These are phyloP conservation scores for Aspergillus thermomutatus DNA, from an alignment of 2,329 filamentous ascomycete species.

Conservation along the genomic window DNA sequence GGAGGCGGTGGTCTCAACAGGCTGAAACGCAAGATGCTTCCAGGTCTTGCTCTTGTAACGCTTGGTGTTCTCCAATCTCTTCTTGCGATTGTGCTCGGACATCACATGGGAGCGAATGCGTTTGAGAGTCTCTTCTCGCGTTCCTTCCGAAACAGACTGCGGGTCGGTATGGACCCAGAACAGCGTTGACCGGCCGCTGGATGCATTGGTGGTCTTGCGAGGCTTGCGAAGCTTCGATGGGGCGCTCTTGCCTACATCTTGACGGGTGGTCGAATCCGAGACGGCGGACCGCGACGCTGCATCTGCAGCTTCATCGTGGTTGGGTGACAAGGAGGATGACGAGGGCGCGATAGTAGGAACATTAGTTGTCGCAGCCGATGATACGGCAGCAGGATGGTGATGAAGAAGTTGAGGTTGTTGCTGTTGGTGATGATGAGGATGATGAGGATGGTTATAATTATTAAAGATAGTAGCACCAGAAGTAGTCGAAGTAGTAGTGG, in stretches of 20 bases:
- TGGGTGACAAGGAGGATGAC: constrained; percentile 3
- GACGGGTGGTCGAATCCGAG: constrained; percentile 5
- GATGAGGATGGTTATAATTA: constrained; percentile 4
- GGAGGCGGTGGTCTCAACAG: constrained; percentile 23
- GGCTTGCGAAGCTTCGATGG: constrained; percentile 32
- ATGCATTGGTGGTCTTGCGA: constrained; percentile 29
- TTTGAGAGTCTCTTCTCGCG: constrained; percentile 38
- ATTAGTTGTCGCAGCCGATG: background rate
- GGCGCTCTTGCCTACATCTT: constrained; percentile 18
- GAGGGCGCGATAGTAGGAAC: background rate
- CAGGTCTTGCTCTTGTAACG: constrained; percentile 38
- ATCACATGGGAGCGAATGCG: constrained; percentile 43
- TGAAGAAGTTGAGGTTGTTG: constrained; percentile 6
- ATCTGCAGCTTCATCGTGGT: background rate
- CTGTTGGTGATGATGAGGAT: background rate
- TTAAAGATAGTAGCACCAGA: background rate
- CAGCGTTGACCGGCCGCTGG: constrained; percentile 31
- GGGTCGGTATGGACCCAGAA: constrained; percentile 41
- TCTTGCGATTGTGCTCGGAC: constrained; percentile 43
- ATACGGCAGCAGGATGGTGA: constrained; percentile 3
- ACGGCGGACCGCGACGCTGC: background rate
- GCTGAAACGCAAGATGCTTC: constrained; percentile 36
- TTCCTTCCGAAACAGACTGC: constrained; percentile 35
- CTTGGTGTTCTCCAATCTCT: constrained; percentile 37
- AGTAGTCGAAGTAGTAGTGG: background rate